Evolutionary conservation across 1,139 yeast genomes (phyloP).

Genomic region (Yamadazyma spencermartinsiae): DNA sequence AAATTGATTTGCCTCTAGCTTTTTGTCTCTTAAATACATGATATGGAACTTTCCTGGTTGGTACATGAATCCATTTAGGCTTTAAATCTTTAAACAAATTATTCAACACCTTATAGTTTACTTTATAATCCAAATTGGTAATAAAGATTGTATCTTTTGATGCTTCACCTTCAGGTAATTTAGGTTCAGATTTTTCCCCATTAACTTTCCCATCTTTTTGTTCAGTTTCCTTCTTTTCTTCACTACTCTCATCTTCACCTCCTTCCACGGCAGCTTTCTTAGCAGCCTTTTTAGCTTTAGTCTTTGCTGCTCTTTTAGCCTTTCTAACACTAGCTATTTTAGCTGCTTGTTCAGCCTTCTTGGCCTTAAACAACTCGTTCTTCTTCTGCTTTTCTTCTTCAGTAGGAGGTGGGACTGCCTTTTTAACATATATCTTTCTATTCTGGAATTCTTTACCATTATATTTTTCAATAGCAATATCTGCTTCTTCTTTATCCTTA

Average conservation of each 20-base stretch:
- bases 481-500: slow-evolving; percentile 48
- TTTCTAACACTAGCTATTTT: slow-evolving; percentile 21
- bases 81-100: slow-evolving; percentile 46
- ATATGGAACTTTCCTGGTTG: slow-evolving; percentile 47
- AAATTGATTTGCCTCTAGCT: slow-evolving; percentile 41
- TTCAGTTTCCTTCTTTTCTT: slow-evolving; percentile 6
- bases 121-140: slow-evolving; percentile 55
- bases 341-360: slow-evolving; percentile 27
- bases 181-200: slow-evolving; percentile 16
- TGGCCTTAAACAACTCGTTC: slow-evolving; percentile 38
- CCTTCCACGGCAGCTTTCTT: slow-evolving; percentile 9
- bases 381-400: slow-evolving; percentile 46
- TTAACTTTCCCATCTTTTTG: slow-evolving; percentile 2
- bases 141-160: slow-evolving; percentile 58
- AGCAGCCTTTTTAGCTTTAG: slow-evolving; percentile 17
- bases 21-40: slow-evolving; percentile 39
- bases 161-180: slow-evolving; percentile 52
- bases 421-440: slow-evolving; percentile 49
- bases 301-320: slow-evolving; percentile 16
- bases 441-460: slow-evolving; percentile 48
- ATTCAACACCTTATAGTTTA: slow-evolving; percentile 44
- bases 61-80: slow-evolving; percentile 60
- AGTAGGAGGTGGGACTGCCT: slow-evolving; percentile 54
- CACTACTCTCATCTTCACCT: slow-evolving; percentile 13
- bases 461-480: slow-evolving; percentile 44